Conservation (phyloP, 2,329 filamentous ascomycete genomes). For the Talaromyces sp. region DNA sequence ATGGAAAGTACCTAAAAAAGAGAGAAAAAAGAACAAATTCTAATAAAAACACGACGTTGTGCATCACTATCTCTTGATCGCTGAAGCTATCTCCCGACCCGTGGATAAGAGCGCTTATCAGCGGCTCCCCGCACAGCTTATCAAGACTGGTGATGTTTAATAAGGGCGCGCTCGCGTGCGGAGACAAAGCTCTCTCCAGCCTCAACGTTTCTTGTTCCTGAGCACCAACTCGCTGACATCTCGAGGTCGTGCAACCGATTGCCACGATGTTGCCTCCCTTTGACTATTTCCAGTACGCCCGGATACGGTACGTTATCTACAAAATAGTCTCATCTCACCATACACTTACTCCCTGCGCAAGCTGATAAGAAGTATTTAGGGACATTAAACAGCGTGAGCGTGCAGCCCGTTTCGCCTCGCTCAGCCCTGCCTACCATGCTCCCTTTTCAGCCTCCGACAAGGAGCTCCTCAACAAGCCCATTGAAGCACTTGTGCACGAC, state of each 20-base stretch:
- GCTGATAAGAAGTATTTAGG: conserved; percentile 41
- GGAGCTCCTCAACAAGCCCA: conserved; percentile 63
- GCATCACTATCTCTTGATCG: neutral
- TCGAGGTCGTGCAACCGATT: neutral
- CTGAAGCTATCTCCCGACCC: neutral
- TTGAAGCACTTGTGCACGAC: conserved; percentile 69
- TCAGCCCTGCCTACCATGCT: conserved; percentile 60
- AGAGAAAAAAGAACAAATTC: too few species aligned
- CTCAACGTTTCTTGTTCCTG: neutral
- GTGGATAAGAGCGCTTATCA: conserved; percentile 6
- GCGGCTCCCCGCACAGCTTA: conserved; percentile 6
- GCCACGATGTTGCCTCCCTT: conserved; percentile 47
- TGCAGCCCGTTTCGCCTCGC: conserved; percentile 58
- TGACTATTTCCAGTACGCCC: conserved; percentile 65
- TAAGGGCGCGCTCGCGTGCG: too few species aligned
- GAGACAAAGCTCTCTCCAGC: neutral
- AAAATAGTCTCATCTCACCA: too few species aligned
- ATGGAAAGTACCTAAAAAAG: too few species aligned
- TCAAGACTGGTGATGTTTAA: too few species aligned
- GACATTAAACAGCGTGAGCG: conserved; percentile 75
- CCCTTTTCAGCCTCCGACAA: conserved; percentile 61
- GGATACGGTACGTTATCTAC: conserved; percentile 64
- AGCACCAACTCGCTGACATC: neutral
- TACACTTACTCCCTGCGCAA: neutral
- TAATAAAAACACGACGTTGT: neutral